These are phyloP conservation scores for Suillus plorans DNA, from an alignment of 768 basidiomycete species.

Conservation along the genomic window DNA sequence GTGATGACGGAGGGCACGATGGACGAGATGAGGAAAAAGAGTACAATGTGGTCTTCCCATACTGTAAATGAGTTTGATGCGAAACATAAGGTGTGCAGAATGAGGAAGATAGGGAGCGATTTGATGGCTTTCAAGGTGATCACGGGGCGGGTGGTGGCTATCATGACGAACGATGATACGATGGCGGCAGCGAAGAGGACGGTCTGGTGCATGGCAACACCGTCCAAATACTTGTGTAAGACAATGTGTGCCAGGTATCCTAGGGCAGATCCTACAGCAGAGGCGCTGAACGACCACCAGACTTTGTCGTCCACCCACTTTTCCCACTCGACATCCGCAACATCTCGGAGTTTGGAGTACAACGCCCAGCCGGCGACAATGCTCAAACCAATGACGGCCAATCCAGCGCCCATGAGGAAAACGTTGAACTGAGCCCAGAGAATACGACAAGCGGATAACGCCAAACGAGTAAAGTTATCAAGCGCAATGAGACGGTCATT, in stretches of 20 bases:
- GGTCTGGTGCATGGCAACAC: slow-evolving; percentile 51
- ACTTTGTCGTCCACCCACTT: slow-evolving; percentile 39
- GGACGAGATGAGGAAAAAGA: slow-evolving; percentile 70
- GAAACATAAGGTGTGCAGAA: slow-evolving; percentile 75
- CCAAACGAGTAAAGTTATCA: slow-evolving; percentile 31
- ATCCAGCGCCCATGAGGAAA: slow-evolving; percentile 70
- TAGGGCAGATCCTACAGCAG: slow-evolving; percentile 36
- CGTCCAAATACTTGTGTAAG: slow-evolving; percentile 38
- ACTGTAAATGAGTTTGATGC: slow-evolving; percentile 96
- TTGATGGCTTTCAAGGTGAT: slow-evolving; percentile 21
- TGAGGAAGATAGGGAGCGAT: slow-evolving; percentile 46
- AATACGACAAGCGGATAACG: slow-evolving; percentile 62
- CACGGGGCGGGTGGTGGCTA: slow-evolving; percentile 40
- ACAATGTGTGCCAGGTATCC: slow-evolving; percentile 35
- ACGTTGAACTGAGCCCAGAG: slow-evolving; percentile 97
- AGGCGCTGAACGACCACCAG: slow-evolving; percentile 31
- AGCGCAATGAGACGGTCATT: slow-evolving; percentile 14
- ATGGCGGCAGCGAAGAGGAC: slow-evolving; percentile 50
- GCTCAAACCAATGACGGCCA: slow-evolving; percentile 58
- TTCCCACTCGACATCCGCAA: slow-evolving; percentile 39
- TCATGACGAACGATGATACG: slow-evolving; percentile 44
- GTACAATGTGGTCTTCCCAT: slow-evolving; percentile 88
- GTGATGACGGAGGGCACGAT: slow-evolving; percentile 58
- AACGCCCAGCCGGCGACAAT: slow-evolving; percentile 54
- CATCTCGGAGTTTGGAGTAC: slow-evolving; percentile 47